Conservation (phyloP, 208 protist species). For the Acanthamoeba lenticulata region DNA sequence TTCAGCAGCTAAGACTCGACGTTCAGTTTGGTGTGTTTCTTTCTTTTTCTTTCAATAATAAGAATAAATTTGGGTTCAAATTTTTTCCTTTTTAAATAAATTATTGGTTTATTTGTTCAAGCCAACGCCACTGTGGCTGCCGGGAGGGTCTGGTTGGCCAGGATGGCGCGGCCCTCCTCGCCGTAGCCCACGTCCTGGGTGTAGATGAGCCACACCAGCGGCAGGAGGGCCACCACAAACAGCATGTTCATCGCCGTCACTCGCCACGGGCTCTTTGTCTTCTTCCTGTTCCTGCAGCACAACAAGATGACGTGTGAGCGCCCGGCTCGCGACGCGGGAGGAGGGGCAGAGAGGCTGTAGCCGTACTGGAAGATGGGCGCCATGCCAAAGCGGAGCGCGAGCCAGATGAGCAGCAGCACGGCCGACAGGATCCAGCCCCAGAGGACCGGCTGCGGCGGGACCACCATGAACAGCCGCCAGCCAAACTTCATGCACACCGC, state of each 20-base stretch:
- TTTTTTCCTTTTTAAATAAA: too few species aligned
- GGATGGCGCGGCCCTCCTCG: not conserved
- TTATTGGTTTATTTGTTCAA: too few species aligned
- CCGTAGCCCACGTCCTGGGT: conserved; percentile 38
- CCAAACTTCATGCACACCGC: conserved; percentile 54
- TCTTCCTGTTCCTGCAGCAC: too few species aligned
- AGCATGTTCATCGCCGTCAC: not conserved
- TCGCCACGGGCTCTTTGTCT: too few species aligned
- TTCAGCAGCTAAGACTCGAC: too few species aligned
- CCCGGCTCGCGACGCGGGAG: too few species aligned
- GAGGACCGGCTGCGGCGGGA: not conserved
- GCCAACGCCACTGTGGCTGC: too few species aligned
- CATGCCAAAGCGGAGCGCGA: conserved; percentile 17
- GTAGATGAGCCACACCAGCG: conserved; percentile 2
- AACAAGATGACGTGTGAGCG: not conserved
- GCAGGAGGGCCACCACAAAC: conserved; percentile 3
- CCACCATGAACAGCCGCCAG: conserved; percentile 10
- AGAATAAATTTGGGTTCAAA: too few species aligned
- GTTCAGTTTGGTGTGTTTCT: too few species aligned
- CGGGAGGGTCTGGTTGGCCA: not conserved
- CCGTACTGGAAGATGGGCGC: not conserved
- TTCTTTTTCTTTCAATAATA: too few species aligned
- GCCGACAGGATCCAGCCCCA: conserved; percentile 17
- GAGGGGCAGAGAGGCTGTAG: not conserved
- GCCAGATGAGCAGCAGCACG: not conserved